Evolutionary conservation across 2,329 filamentous ascomycete genomes (phyloP), one percentile per base, ranked within the genome.

Genomic region (Botryotinia globosa): DNA sequence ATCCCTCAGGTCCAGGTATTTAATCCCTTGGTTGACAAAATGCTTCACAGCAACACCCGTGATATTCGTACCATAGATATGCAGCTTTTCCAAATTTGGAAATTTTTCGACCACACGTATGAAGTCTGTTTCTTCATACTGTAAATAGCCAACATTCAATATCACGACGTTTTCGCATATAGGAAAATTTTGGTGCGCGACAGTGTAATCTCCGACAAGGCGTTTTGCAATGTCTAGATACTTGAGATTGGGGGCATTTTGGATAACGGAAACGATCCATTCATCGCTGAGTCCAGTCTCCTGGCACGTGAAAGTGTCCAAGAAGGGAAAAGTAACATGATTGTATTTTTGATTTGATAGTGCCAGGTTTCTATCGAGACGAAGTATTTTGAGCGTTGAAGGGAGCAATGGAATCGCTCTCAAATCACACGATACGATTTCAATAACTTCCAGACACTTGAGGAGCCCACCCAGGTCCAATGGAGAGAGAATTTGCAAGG

Each of bases 1-100:
- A 37, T 77, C 72, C 44, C 76, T 75, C 1, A 81, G 61, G 32
- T 73, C 76, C 3, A 82, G 72, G 34, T 64, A 76, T 29, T 76
- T 74, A 16, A 82, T 64, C 12, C 80, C 80, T 42, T 45, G 76
- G 12, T 76, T 67, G 20, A 82, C 78, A 34, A 82, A 76, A 8
- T 75, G 59, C 71, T 78, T 81, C n/a, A 82, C 75, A 29, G 80
- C 78, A 32, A 81, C 77, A 10, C 81, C 81, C 1, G 81, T 81
- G 62, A 81, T 74, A 32, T 76, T 74, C 0, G 80, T 80, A 6
- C 42, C 18, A 4, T 75, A 74, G 1, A 81, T 65, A 73, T 79
- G 74, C 16, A 82, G 69, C 44, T 54, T 77, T 39, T 74, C 74
- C 7, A 82, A 65, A 39, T 76, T 78, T 14, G 77, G 77, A 70